phyloP scores from a whole-genome alignment of 2,329 filamentous ascomycete species.

The Cadophora gregata region DNA sequence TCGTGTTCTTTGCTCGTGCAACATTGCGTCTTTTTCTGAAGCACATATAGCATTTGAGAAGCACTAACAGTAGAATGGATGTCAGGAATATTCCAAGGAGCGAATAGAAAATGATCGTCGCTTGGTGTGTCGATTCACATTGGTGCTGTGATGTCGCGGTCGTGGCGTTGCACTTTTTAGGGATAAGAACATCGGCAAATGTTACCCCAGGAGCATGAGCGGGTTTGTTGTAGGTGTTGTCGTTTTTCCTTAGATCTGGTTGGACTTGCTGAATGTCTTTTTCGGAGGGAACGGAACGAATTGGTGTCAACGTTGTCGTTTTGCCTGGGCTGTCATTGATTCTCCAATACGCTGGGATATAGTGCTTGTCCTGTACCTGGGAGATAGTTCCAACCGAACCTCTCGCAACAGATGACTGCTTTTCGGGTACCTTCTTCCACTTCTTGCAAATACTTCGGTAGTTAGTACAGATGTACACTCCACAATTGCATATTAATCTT shows the following conservation, averaged over 20 bases:
- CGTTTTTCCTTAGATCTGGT: neutral
- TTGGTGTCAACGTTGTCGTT: neutral
- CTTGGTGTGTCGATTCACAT: slow-evolving; percentile 13
- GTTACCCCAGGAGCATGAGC: neutral
- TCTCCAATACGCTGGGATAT: slow-evolving; percentile 16
- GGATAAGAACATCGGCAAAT: neutral
- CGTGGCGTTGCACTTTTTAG: slow-evolving; percentile 14
- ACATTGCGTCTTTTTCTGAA: neutral
- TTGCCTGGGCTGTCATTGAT: neutral
- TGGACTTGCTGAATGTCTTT: neutral
- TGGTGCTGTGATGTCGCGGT: neutral
- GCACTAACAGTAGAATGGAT: slow-evolving; percentile 1
- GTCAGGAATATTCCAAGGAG: slow-evolving; percentile 1
- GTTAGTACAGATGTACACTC: neutral
- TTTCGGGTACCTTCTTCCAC: neutral
- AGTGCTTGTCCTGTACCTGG: slow-evolving; percentile 1
- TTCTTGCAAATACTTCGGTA: slow-evolving; percentile 4
- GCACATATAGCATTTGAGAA: slow-evolving; percentile 12
- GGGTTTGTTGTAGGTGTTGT: neutral
- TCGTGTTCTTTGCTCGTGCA: neutral
- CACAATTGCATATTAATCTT: slow-evolving; percentile 3
- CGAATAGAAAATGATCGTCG: slow-evolving; percentile 16
- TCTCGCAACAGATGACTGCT: neutral
- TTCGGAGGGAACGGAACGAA: neutral
- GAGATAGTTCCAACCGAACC: neutral